These are phyloP conservation scores for Xerocomellus chrysenteron DNA, from an alignment of 768 basidiomycete genomes.

Conservation along the genomic window DNA sequence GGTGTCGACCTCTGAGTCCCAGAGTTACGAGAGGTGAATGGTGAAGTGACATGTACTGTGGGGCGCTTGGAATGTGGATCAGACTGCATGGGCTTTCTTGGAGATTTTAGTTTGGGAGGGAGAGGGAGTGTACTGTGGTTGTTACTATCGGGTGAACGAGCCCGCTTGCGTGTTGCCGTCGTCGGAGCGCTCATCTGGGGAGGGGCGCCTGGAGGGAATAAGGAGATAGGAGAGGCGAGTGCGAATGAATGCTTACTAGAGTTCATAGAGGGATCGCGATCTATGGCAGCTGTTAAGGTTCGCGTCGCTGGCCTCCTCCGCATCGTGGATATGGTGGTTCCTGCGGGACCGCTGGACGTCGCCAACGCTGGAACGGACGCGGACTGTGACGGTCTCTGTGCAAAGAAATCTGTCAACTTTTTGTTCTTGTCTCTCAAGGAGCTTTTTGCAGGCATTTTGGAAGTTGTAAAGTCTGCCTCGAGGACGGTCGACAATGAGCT, in stretches of 20 bases:
- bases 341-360: neutral
- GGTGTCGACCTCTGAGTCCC: conserved; percentile 17
- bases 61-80: conserved; percentile 6
- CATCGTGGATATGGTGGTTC: conserved; percentile 3
- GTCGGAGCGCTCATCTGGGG: conserved; percentile 8
- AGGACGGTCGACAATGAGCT: neutral
- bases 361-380: conserved; percentile 13
- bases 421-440: conserved; percentile 16
- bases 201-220: conserved; percentile 13
- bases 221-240: neutral
- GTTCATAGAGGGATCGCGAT: neutral
- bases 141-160: conserved; percentile 23
- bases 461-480: neutral
- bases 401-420: conserved; percentile 49
- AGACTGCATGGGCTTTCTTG: conserved; percentile 17
- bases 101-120: conserved; percentile 19
- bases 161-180: conserved; percentile 24
- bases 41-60: conserved; percentile 10
- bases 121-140: neutral
- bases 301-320: conserved; percentile 12
- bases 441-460: conserved; percentile 22
- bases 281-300: neutral
- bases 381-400: conserved; percentile 26
- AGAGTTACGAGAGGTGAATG: conserved; percentile 36
- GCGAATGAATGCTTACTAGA: conserved; percentile 18